A percentile compares a stretch with the other conserved stretches of the same genome.
Conservation (phyloP, 345 rosid species). For the Punica granatum region DNA sequence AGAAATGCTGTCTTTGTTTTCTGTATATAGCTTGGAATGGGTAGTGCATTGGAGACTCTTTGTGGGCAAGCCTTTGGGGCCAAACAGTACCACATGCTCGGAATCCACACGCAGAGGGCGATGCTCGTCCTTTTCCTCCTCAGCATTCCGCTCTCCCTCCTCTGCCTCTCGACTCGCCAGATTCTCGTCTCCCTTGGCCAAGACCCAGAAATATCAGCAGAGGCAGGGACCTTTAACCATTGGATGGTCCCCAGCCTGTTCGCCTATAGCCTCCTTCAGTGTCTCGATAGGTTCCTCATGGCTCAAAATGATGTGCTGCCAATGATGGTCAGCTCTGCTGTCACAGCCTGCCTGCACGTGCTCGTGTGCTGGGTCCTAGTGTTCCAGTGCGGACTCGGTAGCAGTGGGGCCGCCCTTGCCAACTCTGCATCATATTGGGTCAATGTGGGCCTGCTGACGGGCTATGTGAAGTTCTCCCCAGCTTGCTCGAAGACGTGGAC, state of each 20-base stretch:
- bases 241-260: slow-evolving; percentile 64
- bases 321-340: slow-evolving; percentile 30
- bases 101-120: slow-evolving; percentile 57
- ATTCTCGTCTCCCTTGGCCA: slow-evolving; percentile 41
- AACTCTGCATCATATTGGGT: slow-evolving; percentile 30
- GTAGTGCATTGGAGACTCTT: slow-evolving; percentile 60
- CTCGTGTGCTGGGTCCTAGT: slow-evolving; percentile 38
- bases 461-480: slow-evolving; percentile 28
- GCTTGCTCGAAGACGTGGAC: slow-evolving; percentile 36
- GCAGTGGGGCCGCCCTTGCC: slow-evolving; percentile 42
- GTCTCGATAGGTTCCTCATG: slow-evolving; percentile 53
- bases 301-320: slow-evolving; percentile 51
- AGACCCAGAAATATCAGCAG: slow-evolving; percentile 26
- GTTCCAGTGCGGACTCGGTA: slow-evolving; percentile 24
- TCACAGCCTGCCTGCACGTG: slow-evolving; percentile 29
- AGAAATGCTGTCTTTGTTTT: neutral
- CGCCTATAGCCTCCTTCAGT: slow-evolving; percentile 48
- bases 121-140: slow-evolving; percentile 40
- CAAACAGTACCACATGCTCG: slow-evolving; percentile 53
- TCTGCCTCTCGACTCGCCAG: slow-evolving; percentile 41
- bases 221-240: slow-evolving; percentile 34
- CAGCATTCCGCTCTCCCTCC: slow-evolving; percentile 44
- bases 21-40: slow-evolving; percentile 47
- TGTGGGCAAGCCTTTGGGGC: slow-evolving; percentile 75
- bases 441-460: slow-evolving; percentile 31